phyloP scores from a whole-genome alignment of 768 basidiomycete genomes.

The Termitomyces sp. region DNA sequence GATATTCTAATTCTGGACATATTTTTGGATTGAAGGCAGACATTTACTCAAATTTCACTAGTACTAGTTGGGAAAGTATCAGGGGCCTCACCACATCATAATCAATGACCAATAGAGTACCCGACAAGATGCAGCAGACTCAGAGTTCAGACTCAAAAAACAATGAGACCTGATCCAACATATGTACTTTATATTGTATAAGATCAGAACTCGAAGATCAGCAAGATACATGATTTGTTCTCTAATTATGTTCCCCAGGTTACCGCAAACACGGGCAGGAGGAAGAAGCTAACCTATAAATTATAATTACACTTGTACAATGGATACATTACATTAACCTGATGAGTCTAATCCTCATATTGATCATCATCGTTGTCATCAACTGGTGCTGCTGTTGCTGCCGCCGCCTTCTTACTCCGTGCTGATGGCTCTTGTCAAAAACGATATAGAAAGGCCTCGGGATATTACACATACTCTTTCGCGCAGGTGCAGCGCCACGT shows the following conservation, averaged over 20 bases:
- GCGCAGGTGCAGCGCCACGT: slow-evolving; percentile 42
- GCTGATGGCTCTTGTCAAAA: slow-evolving; percentile 7
- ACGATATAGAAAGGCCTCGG: not conserved
- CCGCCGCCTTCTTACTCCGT: slow-evolving; percentile 14
- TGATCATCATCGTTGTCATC: slow-evolving; percentile 20
- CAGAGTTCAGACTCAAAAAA: not conserved
- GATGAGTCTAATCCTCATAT: slow-evolving; percentile 12
- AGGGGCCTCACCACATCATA: too few relatives aligned
- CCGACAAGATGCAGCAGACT: not conserved
- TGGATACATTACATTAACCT: not conserved
- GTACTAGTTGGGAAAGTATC: too few relatives aligned
- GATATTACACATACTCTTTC: slow-evolving; percentile 32
- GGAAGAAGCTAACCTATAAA: not conserved
- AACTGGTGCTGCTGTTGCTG: slow-evolving; percentile 3
- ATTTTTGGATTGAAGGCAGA: too few relatives aligned
- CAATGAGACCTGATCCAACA: too few relatives aligned
- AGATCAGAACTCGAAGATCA: not conserved
- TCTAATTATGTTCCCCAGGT: not conserved
- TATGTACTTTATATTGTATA: not conserved
- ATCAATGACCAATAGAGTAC: too few relatives aligned
- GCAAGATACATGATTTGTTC: not conserved
- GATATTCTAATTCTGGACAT: too few relatives aligned
- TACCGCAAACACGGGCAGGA: not conserved
- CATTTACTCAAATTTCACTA: too few relatives aligned
- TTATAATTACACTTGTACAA: not conserved